Evolutionary conservation across 1,284 basidiomycete species (phyloP), one percentile per base, ranked within the genome.

Genomic region (Moesziomyces sp.): DNA sequence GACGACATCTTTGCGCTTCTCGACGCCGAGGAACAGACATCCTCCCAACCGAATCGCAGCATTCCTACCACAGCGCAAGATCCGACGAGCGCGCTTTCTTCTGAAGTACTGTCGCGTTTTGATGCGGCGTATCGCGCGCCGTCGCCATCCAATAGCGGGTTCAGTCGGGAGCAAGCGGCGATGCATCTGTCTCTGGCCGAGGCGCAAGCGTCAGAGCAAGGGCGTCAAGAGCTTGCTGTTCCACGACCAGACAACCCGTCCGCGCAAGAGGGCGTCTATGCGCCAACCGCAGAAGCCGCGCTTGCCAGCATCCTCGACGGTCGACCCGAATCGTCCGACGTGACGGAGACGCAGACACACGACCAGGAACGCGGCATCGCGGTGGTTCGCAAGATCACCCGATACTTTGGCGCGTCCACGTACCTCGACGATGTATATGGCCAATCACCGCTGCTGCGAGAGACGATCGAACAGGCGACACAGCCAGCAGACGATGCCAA

Each of bases 381-480:
- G 9, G 49, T 74, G 2, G 58, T 69, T 0, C 26, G 38, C 8
- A 65, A 58, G 52, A 65, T 74, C 58, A 65, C 64, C 8, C 24
- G 42, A 4, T 68, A 43, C 21, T 73, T 73, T 43, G 64, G 46
- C 0, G 52, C 45, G 0, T 43, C 46, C 14, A 64, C 47, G 43
- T 62, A 65, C 28, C n/a, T 62, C 3, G 55, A 74, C 19, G 71
- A 74, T 23, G 71, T 74, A 0, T 74, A 74, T 28, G 71, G 71
- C 4, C 30, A 47, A 0, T 23, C 42, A 2, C 62, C 62, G 0
- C 26, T 69, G 3, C 35, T 74, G 28, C 19, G 48, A 3, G 58
- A 74, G 51, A 69, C 62, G 21, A 59, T 74, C 3, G 65, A 65
- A 52, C 47, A 56, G 24, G 65, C 53, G 4, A 23, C 42, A 18